Evolutionary conservation across 352 stramenopile genomes (phyloP).

Genomic region (Thraustotheca clavata): DNA sequence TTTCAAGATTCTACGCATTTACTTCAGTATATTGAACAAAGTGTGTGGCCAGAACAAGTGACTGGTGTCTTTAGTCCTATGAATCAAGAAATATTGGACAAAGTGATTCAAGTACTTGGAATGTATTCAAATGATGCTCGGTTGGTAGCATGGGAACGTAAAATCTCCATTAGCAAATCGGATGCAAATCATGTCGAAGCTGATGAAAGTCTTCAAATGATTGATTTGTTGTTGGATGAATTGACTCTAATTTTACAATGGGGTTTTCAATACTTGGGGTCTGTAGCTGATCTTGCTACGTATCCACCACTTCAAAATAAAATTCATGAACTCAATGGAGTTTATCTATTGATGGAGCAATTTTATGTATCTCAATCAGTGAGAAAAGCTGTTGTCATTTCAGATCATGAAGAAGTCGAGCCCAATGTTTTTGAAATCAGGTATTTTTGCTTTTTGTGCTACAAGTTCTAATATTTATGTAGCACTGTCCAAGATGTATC

Average conservation of each 20-base stretch:
- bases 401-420: conserved; percentile 66
- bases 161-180: conserved; percentile 27
- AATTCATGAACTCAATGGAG: conserved; percentile 62
- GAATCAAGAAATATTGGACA: conserved; percentile 41
- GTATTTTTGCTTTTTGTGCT: neutral
- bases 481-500: conserved; percentile 79
- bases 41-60: conserved; percentile 33
- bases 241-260: conserved; percentile 65
- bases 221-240: conserved; percentile 77
- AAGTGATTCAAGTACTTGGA: conserved; percentile 56
- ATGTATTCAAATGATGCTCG: conserved; percentile 64
- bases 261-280: conserved; percentile 55
- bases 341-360: conserved; percentile 73
- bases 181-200: conserved; percentile 34
- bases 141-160: conserved; percentile 68
- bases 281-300: conserved; percentile 12
- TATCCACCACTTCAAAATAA: conserved; percentile 36
- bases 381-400: conserved; percentile 74
- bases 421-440: conserved; percentile 35
- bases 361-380: conserved; percentile 83
- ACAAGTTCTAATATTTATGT: conserved; percentile 27
- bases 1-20: conserved; percentile 16
- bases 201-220: conserved; percentile 82
- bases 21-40: conserved; percentile 22
- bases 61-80: conserved; percentile 52